Percentiles rank a stretch among this genome's conserved stretches.
Evolutionary conservation across 768 basidiomycete species (phyloP).

Genomic region (Dioszegia aurantiaca): DNA sequence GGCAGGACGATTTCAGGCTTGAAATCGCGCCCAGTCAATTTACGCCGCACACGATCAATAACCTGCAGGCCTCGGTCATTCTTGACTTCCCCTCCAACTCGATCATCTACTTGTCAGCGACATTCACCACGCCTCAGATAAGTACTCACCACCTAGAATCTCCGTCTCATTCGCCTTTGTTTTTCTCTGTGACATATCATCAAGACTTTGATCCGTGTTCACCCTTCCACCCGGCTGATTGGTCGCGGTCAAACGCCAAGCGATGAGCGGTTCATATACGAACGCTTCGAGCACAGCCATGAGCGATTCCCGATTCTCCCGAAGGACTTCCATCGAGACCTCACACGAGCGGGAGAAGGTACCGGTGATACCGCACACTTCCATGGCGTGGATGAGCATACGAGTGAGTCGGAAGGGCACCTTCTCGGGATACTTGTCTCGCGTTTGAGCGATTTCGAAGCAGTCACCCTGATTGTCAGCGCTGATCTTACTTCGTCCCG

Average conservation of each 20-base stretch:
- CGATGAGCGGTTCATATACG: constrained; percentile 96
- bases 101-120: constrained; percentile 53
- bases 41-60: constrained; percentile 90
- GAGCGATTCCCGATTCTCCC: constrained; percentile 96
- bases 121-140: neutral
- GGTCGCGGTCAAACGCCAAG: constrained; percentile 80
- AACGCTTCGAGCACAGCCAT: constrained; percentile 99
- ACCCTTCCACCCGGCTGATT: constrained; percentile 68
- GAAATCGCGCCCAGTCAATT: constrained; percentile 93
- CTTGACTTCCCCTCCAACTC: constrained; percentile 74
- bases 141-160: constrained; percentile 74
- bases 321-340: constrained; percentile 93
- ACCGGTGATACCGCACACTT: constrained; percentile 97
- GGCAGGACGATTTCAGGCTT: constrained; percentile 72
- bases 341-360: constrained; percentile 94
- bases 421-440: constrained; percentile 98
- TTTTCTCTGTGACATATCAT: constrained; percentile 59
- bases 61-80: constrained; percentile 87
- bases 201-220: constrained; percentile 60
- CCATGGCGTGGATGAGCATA: constrained; percentile 99
- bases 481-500: neutral
- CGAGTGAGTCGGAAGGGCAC: constrained; percentile 96
- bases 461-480: constrained; percentile 68
- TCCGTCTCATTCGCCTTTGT: constrained; percentile 88
- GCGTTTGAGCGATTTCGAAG: constrained; percentile 95